phyloP scores from a whole-genome alignment of 129 eudicot species.

The Flaveria sonorensis region DNA sequence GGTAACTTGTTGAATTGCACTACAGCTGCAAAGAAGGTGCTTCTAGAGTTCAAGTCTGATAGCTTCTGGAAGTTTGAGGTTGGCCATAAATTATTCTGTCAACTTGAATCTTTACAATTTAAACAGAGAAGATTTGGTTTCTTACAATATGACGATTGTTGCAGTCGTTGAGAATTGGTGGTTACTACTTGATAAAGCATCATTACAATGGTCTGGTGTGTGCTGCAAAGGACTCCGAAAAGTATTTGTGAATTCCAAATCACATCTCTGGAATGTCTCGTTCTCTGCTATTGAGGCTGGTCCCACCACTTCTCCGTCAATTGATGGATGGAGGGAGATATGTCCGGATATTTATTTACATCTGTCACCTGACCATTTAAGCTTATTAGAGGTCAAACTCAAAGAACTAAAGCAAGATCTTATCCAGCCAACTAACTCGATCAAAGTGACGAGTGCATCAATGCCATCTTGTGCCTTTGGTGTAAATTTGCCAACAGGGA shows the following conservation, averaged over 20 bases:
- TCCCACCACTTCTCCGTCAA: conserved; percentile 25
- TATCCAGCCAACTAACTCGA: conserved; percentile 36
- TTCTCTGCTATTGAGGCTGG: conserved; percentile 42
- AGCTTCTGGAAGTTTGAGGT: conserved; percentile 66
- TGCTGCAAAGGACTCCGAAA: conserved; percentile 35
- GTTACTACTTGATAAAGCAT: conserved; percentile 61
- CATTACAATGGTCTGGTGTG: conserved; percentile 48
- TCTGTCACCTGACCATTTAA: conserved; percentile 44
- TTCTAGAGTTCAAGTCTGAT: conserved; percentile 71
- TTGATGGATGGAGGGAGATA: conserved; percentile 23
- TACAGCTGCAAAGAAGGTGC: conserved; percentile 42
- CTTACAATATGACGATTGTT: conserved; percentile 25
- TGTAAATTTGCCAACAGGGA: conserved; percentile 54
- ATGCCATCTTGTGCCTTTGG: conserved; percentile 30
- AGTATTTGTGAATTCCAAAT: conserved; percentile 38
- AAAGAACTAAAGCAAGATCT: conserved; percentile 35
- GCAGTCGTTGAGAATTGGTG: conserved; percentile 66
- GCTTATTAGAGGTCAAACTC: conserved; percentile 43
- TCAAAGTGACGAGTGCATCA: conserved; percentile 39
- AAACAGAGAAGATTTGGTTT: neutral
- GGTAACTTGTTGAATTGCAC: conserved; percentile 26
- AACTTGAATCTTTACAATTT: conserved; percentile 4
- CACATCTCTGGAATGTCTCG: conserved; percentile 55
- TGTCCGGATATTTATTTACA: conserved; percentile 46
- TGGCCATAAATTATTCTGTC: conserved; percentile 14